phyloP scores from a whole-genome alignment of 768 basidiomycete genomes.

The Lactarius sanguifluus region DNA sequence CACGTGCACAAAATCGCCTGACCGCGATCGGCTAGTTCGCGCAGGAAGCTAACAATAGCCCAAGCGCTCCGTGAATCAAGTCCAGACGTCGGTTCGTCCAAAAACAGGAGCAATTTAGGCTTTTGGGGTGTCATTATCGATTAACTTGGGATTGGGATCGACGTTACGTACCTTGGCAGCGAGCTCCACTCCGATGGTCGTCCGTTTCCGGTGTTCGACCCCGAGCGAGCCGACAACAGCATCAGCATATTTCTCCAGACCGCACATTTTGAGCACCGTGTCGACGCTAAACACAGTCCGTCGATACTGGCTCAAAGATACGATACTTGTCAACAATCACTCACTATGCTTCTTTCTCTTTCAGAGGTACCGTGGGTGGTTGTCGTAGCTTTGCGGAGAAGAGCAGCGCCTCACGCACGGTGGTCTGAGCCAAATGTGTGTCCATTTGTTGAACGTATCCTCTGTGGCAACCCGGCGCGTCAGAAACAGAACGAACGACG shows the following conservation, averaged over 20 bases:
- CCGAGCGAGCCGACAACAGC: conserved; percentile 67
- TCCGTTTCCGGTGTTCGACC: conserved; percentile 74
- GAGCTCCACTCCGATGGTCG: conserved; percentile 85
- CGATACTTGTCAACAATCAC: conserved; percentile 32
- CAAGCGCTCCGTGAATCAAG: conserved; percentile 86
- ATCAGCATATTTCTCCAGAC: conserved; percentile 62
- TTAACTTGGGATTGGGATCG: not conserved
- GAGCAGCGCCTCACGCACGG: conserved; percentile 76
- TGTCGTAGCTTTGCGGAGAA: conserved; percentile 83
- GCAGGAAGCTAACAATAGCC: conserved; percentile 75
- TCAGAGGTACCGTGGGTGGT: conserved; percentile 58
- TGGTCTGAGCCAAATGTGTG: conserved; percentile 70
- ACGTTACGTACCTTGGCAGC: conserved; percentile 58
- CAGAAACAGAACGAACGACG: conserved; percentile 40
- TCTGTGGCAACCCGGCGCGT: conserved; percentile 35
- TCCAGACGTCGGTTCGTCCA: conserved; percentile 87
- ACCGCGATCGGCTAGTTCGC: conserved; percentile 73
- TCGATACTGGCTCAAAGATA: not conserved
- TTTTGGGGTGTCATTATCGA: conserved; percentile 28
- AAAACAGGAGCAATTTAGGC: conserved; percentile 79
- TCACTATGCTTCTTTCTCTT: conserved; percentile 79
- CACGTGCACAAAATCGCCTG: conserved; percentile 89
- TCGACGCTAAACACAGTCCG: conserved; percentile 43
- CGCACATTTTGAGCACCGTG: conserved; percentile 59
- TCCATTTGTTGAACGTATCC: conserved; percentile 90